Base-by-base conservation (phyloP, 2,329 filamentous ascomycete genomes). In the Aspergillus chevalieri region DNA sequence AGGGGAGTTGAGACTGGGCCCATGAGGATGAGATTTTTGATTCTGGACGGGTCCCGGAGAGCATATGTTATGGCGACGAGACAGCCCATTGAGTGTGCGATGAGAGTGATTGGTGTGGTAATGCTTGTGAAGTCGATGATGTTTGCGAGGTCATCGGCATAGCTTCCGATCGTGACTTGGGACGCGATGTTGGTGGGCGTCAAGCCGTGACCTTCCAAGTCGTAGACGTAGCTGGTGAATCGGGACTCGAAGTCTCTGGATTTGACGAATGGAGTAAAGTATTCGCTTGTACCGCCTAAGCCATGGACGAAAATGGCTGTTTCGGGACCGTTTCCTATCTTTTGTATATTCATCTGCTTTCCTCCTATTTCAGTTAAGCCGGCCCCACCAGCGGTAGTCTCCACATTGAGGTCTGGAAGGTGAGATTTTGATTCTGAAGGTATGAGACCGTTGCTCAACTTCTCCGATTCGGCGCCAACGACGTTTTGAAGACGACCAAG, bases 181-280 rank as follows among this genome's bases (percentile, higher is more conserved):
- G 70, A 71, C 0, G 78, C 43, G 28, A 45, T 22, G 28, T 45
- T 45, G 6, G 43, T 80, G 0, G 78, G 78, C 1, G 76, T 78
- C 6, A 77, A 64, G 0, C 79, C 79, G 52, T 81, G 78, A 3
- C 79, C 79, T 61, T 82, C 79, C 2, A 82, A 65, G 52, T 82
- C 80, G 50, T 75, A 74, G 0, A 79, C 57, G 50, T 78, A 72
- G 6, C 73, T 51, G 3, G 43, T 45, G 15, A 17, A 45, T 9
- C 30, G 1, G 57, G 65, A 54, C 70, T 61, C 2, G 60, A 56
- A 10, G 61, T 52, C 4, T 54, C 49, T 0, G 17, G 15, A 12
- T 9, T 22, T 41, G 24, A 78, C 65, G 6, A 81, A 57, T 0
- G 79, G 77, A 0, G 58, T 62, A 58, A 70, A 81, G 56, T 65